Evolutionary conservation across 352 stramenopile species (phyloP).

Genomic region (Thalassiosira delicatula): DNA sequence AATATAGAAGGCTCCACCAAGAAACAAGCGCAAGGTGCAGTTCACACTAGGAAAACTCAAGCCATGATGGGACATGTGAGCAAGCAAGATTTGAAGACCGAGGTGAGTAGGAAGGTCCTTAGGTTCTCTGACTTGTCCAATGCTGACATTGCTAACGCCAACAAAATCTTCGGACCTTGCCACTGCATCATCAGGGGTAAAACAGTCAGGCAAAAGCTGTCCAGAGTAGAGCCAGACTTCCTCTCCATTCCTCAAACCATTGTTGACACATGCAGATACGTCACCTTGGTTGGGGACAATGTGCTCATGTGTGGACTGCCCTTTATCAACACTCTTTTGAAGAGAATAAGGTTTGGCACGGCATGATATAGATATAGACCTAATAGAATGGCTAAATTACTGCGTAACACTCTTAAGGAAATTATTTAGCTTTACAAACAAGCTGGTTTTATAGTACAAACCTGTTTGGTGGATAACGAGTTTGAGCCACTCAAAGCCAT

Average conservation of each 20-base stretch:
- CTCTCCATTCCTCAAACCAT: constrained; percentile 42
- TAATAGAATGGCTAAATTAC: constrained; percentile 8
- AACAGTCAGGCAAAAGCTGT: constrained; percentile 8
- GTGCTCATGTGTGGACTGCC: constrained; percentile 60
- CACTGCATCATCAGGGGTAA: constrained; percentile 47
- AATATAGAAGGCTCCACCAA: constrained; percentile 46
- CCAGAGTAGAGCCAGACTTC: constrained; percentile 17
- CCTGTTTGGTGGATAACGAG: constrained; percentile 51
- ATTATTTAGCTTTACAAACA: constrained; percentile 42
- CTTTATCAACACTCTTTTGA: constrained; percentile 52
- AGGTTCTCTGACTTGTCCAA: constrained; percentile 46
- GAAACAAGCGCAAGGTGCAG: constrained; percentile 22
- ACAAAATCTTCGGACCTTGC: constrained; percentile 57
- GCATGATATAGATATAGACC: constrained; percentile 31
- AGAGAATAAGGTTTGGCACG: constrained; percentile 52
- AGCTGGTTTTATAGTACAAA: constrained; percentile 54
- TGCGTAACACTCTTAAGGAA: constrained; percentile 29
- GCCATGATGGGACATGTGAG: constrained; percentile 28
- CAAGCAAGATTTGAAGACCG: constrained; percentile 17
- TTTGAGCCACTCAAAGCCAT: constrained; percentile 40
- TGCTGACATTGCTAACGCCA: constrained; percentile 36
- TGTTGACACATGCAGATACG: constrained; percentile 40
- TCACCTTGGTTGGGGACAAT: constrained; percentile 55
- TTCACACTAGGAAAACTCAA: constrained; percentile 26
- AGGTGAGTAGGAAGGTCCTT: constrained; percentile 43